These are phyloP conservation scores for Colletotrichum theobromicola DNA, from an alignment of 2,329 filamentous ascomycete genomes.

Conservation along the genomic window DNA sequence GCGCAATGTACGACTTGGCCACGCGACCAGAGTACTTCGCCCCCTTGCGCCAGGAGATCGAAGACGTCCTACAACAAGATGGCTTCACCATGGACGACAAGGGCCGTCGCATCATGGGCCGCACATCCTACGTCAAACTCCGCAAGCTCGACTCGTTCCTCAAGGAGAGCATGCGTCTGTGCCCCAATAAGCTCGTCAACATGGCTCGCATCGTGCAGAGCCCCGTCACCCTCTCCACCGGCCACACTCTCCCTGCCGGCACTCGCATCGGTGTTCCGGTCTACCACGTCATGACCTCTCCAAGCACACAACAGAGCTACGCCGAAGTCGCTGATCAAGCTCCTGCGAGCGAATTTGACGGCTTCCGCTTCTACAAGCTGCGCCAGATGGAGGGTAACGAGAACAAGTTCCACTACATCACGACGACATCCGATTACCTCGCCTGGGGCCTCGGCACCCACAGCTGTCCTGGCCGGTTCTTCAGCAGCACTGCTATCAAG, in stretches of 20 bases:
- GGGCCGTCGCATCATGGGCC: neutral
- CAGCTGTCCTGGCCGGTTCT: conserved; percentile 27
- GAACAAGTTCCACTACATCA: conserved; percentile 32
- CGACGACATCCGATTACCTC: conserved; percentile 30
- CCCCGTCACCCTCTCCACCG: conserved; percentile 29
- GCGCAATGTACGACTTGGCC: conserved; percentile 43
- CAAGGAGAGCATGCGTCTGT: conserved; percentile 38
- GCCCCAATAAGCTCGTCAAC: conserved; percentile 26
- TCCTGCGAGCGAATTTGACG: conserved; percentile 26
- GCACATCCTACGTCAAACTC: conserved; percentile 23
- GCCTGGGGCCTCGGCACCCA: conserved; percentile 42
- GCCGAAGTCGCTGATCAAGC: conserved; percentile 11
- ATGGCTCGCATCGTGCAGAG: conserved; percentile 22
- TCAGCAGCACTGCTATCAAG: conserved; percentile 42
- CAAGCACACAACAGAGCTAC: conserved; percentile 20
- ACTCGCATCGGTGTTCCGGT: conserved; percentile 29
- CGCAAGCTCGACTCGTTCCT: conserved; percentile 38
- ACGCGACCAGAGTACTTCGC: conserved; percentile 43
- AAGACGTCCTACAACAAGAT: conserved; percentile 35
- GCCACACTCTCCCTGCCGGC: conserved; percentile 31
- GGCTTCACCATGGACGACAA: conserved; percentile 24
- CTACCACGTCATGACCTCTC: conserved; percentile 23
- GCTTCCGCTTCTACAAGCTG: conserved; percentile 26
- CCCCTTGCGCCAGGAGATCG: conserved; percentile 48
- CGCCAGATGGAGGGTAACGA: conserved; percentile 20